Evolutionary conservation across 805 yeast species (phyloP).

Genomic region (Starmerella davenportii): DNA sequence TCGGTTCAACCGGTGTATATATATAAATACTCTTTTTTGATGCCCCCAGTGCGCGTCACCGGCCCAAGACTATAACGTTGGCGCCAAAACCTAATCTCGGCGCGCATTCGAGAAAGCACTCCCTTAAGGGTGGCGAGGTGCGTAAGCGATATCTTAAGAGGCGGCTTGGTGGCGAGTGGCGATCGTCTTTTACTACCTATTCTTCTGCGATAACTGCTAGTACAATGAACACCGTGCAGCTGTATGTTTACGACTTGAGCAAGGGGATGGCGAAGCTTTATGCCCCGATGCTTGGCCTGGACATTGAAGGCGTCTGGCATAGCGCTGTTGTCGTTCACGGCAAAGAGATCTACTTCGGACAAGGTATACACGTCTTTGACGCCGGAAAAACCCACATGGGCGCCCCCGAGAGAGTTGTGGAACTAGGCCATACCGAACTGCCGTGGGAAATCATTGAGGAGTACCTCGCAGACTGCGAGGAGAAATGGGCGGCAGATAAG

Average conservation of each 20-base stretch:
- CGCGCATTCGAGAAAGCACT: too few species aligned
- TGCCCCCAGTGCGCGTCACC: too few species aligned
- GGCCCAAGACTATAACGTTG: too few species aligned
- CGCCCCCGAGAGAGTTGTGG: slow-evolving; percentile 33
- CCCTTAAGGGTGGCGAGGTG: too few species aligned
- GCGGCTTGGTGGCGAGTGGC: too few species aligned
- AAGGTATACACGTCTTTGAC: slow-evolving; percentile 32
- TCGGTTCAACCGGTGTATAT: too few species aligned
- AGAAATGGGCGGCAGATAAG: slow-evolving; percentile 29
- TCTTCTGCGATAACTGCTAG: too few species aligned
- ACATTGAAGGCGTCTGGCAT: slow-evolving; percentile 48
- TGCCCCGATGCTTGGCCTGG: slow-evolving; percentile 31
- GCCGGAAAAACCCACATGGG: slow-evolving; percentile 49
- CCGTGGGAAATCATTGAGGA: slow-evolving; percentile 37
- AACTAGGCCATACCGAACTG: slow-evolving; percentile 36
- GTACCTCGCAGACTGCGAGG: slow-evolving; percentile 32
- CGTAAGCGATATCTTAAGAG: too few species aligned
- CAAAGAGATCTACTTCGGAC: slow-evolving; percentile 43
- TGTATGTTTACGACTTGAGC: slow-evolving; percentile 47
- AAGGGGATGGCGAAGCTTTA: slow-evolving; percentile 34
- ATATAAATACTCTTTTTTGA: too few species aligned
- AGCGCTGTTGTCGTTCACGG: slow-evolving; percentile 37
- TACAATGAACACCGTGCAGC: slow-evolving; percentile 25
- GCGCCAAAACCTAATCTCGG: too few species aligned
- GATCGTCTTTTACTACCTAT: too few species aligned